A percentile compares a stretch with the other conserved stretches of the same genome.
These are phyloP conservation scores for Tetracentron sinense DNA, from an alignment of 164 flowering plant species.

Conservation along the genomic window DNA sequence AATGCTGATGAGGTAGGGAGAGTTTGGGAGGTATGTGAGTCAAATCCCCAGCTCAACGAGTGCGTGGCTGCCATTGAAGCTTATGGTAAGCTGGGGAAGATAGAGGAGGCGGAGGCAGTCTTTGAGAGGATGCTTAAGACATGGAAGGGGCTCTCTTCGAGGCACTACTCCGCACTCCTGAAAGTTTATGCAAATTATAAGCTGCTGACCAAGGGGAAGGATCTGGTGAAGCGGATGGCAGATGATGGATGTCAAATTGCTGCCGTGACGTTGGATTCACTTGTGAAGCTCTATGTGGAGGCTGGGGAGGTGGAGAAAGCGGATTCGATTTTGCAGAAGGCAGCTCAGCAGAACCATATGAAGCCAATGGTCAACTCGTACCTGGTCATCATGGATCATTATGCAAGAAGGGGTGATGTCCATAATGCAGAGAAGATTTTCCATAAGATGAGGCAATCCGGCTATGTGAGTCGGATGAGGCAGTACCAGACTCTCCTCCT, in stretches of 20 bases:
- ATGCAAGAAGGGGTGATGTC: not conserved
- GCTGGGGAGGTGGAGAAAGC: not conserved
- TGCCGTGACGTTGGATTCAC: not conserved
- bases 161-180: not conserved
- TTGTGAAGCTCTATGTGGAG: not conserved
- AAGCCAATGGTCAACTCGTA: not conserved
- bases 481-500: not conserved
- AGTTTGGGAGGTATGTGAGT: not conserved
- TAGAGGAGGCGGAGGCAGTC: not conserved
- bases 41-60: not conserved
- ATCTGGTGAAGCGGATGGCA: not conserved
- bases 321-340: not conserved
- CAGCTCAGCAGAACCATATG: not conserved
- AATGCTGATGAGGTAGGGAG: not conserved
- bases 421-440: not conserved
- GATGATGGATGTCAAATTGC: not conserved
- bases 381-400: not conserved
- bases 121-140: not conserved
- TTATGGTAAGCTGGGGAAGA: not conserved
- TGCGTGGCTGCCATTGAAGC: not conserved
- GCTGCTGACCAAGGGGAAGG: not conserved
- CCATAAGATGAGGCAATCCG: not conserved
- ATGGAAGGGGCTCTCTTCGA: not conserved
- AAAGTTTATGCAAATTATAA: not conserved
- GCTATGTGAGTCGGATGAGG: not conserved